These are phyloP conservation scores for Dothidotthia symphoricarpi DNA, from an alignment of 2,329 filamentous ascomycete species.

Conservation along the genomic window DNA sequence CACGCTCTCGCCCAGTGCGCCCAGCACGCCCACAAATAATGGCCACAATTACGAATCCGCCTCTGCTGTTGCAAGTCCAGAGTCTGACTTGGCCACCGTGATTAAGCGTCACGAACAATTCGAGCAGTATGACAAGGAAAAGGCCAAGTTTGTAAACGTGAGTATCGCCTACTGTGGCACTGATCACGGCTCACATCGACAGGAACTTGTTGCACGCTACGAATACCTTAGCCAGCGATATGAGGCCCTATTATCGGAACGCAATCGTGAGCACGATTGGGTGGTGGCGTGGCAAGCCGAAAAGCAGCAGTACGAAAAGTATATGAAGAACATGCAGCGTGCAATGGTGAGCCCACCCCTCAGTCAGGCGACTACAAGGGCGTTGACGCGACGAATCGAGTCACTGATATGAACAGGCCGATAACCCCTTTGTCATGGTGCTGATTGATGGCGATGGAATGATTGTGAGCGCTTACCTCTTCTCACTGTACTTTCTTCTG, in stretches of 20 bases:
- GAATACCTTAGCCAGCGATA: conserved; percentile 38
- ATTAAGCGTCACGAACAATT: conserved; percentile 35
- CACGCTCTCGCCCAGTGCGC: conserved; percentile 1
- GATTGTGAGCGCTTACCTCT: conserved; percentile 31
- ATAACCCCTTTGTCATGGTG: conserved; percentile 54
- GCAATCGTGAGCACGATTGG: conserved; percentile 25
- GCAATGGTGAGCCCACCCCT: conserved; percentile 23
- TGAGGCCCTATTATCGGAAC: conserved; percentile 23
- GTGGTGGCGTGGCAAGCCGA: conserved; percentile 19
- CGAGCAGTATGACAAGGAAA: conserved; percentile 30
- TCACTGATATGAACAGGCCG: conserved; percentile 8
- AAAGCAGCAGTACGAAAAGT: conserved; percentile 20
- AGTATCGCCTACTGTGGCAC: background rate
- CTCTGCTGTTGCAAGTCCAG: background rate
- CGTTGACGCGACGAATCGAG: no score
- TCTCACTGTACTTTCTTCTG: no score
- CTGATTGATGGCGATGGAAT: conserved; percentile 58
- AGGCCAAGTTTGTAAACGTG: conserved; percentile 37
- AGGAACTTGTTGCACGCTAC: conserved; percentile 46
- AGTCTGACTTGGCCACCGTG: conserved; percentile 14
- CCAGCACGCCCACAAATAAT: background rate
- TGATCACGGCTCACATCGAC: conserved; percentile 3
- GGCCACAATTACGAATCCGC: background rate
- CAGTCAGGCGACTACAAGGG: background rate
- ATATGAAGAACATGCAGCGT: conserved; percentile 17